phyloP scores from a whole-genome alignment of 177 flowering plant genomes.

The Vitis hybrid region DNA sequence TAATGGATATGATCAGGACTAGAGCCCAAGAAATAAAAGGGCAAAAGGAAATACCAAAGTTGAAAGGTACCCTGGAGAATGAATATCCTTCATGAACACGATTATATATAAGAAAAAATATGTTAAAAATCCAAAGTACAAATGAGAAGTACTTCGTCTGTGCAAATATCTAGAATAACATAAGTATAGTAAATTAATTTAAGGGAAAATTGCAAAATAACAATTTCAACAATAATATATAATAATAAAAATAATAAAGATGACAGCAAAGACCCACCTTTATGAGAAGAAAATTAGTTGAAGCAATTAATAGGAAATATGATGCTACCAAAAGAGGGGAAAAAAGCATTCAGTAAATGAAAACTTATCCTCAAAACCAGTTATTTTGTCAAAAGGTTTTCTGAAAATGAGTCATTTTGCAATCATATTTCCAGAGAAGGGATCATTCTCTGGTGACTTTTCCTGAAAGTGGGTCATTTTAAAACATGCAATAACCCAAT shows the following conservation, averaged over 20 bases:
- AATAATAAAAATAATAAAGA: not conserved
- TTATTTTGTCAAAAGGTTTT: no score
- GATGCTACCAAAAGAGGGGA: constrained; percentile 42
- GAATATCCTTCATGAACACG: constrained; percentile 90
- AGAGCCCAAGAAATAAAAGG: not conserved
- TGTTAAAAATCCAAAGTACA: constrained; percentile 70
- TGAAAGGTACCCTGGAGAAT: constrained; percentile 87
- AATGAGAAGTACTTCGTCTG: constrained; percentile 53
- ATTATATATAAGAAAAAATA: constrained; percentile 71
- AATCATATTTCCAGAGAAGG: no score
- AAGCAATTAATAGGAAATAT: constrained; percentile 72
- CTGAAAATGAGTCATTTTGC: no score
- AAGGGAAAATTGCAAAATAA: not conserved
- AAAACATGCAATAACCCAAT: no score
- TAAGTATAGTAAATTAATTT: constrained; percentile 27
- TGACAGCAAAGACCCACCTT: constrained; percentile 49
- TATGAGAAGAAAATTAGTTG: constrained; percentile 68
- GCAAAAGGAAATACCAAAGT: constrained; percentile 64
- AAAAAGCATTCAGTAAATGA: not conserved
- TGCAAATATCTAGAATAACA: constrained; percentile 67
- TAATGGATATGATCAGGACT: not conserved
- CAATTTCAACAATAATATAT: not conserved
- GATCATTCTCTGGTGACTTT: no score
- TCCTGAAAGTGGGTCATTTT: no score
- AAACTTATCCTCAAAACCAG: no score